Evolutionary conservation across 2,329 filamentous ascomycete species (phyloP).

Genomic region (Penicillium sp.): DNA sequence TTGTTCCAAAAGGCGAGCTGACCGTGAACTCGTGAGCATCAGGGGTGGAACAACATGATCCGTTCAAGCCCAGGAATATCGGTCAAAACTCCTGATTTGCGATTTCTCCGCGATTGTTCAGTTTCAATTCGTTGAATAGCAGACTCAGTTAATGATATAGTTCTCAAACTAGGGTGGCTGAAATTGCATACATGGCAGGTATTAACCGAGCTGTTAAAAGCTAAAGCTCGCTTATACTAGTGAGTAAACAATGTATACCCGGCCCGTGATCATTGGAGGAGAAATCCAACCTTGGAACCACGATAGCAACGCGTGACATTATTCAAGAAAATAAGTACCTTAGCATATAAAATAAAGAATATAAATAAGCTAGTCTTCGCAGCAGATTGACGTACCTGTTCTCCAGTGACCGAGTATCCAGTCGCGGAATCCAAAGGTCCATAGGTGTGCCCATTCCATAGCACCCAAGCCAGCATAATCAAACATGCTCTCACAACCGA

Average conservation of each 20-base stretch:
- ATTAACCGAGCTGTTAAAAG: not conserved
- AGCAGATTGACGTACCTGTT: not conserved
- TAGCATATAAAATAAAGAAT: not conserved
- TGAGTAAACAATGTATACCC: not conserved
- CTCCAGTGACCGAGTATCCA: not conserved
- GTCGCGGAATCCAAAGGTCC: not conserved
- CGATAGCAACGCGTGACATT: not conserved
- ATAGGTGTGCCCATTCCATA: no score
- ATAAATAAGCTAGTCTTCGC: not conserved
- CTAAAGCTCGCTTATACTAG: not conserved
- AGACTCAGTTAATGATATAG: not conserved
- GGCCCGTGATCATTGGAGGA: not conserved
- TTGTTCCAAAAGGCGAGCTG: not conserved
- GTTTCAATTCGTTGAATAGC: not conserved
- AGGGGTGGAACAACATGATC: not conserved
- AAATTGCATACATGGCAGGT: not conserved
- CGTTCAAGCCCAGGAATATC: not conserved
- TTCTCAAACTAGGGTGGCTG: not conserved
- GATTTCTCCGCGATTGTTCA: not conserved
- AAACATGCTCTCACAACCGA: slow-evolving; percentile 34
- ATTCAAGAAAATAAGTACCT: not conserved
- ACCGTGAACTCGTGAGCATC: not conserved
- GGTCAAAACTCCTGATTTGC: not conserved
- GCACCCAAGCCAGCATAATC: not conserved
- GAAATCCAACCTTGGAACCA: not conserved